phyloP scores from a whole-genome alignment of 805 yeast genomes.

The Blastobotrys robertii region DNA sequence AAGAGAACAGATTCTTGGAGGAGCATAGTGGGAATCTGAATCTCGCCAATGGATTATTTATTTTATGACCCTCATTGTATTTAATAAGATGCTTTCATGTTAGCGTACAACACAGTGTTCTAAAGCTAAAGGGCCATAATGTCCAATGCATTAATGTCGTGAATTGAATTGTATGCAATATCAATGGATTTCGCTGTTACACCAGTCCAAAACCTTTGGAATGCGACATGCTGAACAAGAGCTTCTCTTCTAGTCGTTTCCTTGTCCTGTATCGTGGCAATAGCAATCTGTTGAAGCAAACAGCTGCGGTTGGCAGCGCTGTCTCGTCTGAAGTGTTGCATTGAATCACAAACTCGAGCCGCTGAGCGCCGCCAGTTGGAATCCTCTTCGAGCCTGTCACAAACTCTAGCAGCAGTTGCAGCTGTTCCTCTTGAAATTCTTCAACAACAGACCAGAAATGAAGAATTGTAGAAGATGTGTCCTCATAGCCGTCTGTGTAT shows the following conservation, averaged over 20 bases:
- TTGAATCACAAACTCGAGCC: constrained; percentile 36
- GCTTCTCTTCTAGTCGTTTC: constrained; percentile 16
- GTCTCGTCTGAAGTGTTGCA: constrained; percentile 31
- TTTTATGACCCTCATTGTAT: too few relatives aligned
- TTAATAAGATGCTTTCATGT: too few relatives aligned
- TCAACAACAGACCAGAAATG: constrained; percentile 39
- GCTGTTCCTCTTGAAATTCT: constrained; percentile 31
- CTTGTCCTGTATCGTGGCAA: constrained; percentile 37
- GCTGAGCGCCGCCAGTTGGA: constrained; percentile 37
- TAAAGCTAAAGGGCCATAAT: too few relatives aligned
- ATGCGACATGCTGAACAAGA: constrained; percentile 20
- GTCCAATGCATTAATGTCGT: too few relatives aligned
- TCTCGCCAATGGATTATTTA: too few relatives aligned
- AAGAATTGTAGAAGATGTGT: constrained; percentile 28
- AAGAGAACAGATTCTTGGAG: too few relatives aligned
- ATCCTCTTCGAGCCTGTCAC: constrained; percentile 42
- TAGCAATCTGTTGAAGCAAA: constrained; percentile 40
- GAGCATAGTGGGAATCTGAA: too few relatives aligned
- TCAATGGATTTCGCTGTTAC: too few relatives aligned
- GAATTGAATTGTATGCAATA: too few relatives aligned
- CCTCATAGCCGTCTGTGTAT: constrained; percentile 34
- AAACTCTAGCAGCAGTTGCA: constrained; percentile 35
- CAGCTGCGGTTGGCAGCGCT: constrained; percentile 41
- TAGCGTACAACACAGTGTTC: too few relatives aligned
- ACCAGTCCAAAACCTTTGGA: constrained; percentile 25